phyloP scores from a whole-genome alignment of 805 yeast species.

The Candida easanensis region DNA sequence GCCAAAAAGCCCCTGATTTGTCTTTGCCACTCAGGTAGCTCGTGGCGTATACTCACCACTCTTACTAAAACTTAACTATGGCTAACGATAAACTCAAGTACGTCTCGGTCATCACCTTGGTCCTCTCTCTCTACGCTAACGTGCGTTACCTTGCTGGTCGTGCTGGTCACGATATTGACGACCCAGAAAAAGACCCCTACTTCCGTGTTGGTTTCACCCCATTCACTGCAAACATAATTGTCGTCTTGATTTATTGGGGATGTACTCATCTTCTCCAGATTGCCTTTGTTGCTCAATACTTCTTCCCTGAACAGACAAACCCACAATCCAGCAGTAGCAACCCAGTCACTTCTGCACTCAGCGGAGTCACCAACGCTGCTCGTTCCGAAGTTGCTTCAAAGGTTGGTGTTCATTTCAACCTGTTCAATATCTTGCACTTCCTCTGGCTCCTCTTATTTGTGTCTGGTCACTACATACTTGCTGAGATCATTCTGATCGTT shows the following conservation, averaged over 20 bases:
- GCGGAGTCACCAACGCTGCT: slow-evolving; percentile 18
- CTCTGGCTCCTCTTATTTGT: slow-evolving; percentile 65
- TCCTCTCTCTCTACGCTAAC: slow-evolving; percentile 54
- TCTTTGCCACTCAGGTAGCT: no score
- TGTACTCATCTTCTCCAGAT: slow-evolving; percentile 51
- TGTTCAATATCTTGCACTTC: slow-evolving; percentile 58
- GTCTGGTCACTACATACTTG: slow-evolving; percentile 51
- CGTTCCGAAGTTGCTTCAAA: slow-evolving; percentile 25
- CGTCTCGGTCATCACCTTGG: slow-evolving; percentile 50
- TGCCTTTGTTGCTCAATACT: slow-evolving; percentile 44
- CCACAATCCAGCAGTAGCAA: slow-evolving; percentile 36
- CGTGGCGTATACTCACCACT: background rate
- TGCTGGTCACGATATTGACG: slow-evolving; percentile 37
- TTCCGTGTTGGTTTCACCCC: slow-evolving; percentile 61
- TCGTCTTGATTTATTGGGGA: slow-evolving; percentile 57
- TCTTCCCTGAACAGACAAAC: slow-evolving; percentile 29
- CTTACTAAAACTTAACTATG: background rate
- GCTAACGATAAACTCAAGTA: slow-evolving; percentile 34
- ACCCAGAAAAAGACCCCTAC: slow-evolving; percentile 41
- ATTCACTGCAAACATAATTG: slow-evolving; percentile 55
- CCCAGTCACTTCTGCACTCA: slow-evolving; percentile 25
- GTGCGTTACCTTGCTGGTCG: slow-evolving; percentile 57
- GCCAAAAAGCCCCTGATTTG: background rate
- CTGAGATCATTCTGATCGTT: slow-evolving; percentile 55
- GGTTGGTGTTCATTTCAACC: slow-evolving; percentile 60